Base-by-base conservation (phyloP, 2,329 filamentous ascomycete genomes). In the Fusarium goolgardi region DNA sequence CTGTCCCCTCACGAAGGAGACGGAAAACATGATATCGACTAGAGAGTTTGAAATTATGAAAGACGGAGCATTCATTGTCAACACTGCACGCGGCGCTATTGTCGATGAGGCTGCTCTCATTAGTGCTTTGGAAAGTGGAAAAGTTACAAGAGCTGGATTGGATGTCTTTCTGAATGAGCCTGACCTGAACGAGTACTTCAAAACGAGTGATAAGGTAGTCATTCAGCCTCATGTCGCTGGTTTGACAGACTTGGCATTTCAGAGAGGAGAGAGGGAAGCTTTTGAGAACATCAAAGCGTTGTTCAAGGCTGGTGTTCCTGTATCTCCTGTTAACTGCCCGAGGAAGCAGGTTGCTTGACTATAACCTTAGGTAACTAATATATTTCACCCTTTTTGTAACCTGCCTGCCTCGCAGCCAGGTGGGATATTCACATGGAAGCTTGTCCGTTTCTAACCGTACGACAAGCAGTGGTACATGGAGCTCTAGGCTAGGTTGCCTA, bases 11-110 rank as follows among this genome's bases (percentile, higher is more conserved):
- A 83, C 77, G 31, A 71, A 69, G 0, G 58, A 75, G 5, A 85
- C 83, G 0, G 79, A 67, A 2, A 73, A 77, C 3, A 59, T 85
- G 27, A 81, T 85, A 16, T 77, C 77, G 0, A 59, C 69, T 0
- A 65, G 63, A 0, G 78, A 84, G 63, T 82, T 86, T 16, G 70
- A 73, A 0, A 75, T 73, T 18, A 85, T 86, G 81, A 86, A 84
- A 59, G 75, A 79, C 3, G 82, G 83, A 0, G 73, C 77, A 0
- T 79, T 82, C 54, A 69, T 87, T 6, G 75, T 86, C 32, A 87
- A 87, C 68, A 86, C 84, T 0, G 81, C 84, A 0, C 78, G 85
- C 0, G 85, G 85, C 0, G 78, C 79, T 15, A 74, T 86, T 5
- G 74, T 87, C 1, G 79, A 86, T 59, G 83, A 86, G 65, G 70